Evolutionary conservation across 2,329 filamentous ascomycete species (phyloP).

Genomic region (Nothophoma quercina): DNA sequence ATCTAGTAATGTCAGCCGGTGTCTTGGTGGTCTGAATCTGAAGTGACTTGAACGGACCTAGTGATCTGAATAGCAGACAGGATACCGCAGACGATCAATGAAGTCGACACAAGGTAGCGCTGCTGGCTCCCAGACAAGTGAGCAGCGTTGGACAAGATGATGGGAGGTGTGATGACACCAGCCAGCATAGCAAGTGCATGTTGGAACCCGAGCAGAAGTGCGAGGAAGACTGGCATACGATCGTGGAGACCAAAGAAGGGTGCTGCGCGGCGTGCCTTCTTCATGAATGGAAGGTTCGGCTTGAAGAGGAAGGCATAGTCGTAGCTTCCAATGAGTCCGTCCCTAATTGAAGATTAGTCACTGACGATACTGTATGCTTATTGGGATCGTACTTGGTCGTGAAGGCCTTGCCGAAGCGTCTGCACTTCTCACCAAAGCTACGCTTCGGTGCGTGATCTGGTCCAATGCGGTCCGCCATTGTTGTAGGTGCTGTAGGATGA

Average conservation of each 20-base stretch:
- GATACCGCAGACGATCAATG: constrained; percentile 79
- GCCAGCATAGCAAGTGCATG: constrained; percentile 77
- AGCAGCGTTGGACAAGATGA: constrained; percentile 72
- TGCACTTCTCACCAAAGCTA: constrained; percentile 51
- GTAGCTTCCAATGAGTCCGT: constrained; percentile 84
- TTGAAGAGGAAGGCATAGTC: constrained; percentile 90
- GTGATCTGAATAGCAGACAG: constrained; percentile 80
- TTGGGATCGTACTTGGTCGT: constrained; percentile 55
- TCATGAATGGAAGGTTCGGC: constrained; percentile 83
- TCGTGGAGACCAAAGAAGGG: constrained; percentile 89
- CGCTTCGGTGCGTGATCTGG: constrained; percentile 52
- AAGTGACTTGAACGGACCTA: constrained; percentile 46
- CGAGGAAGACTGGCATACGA: constrained; percentile 76
- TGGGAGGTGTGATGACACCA: constrained; percentile 76
- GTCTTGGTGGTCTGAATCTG: constrained; percentile 42
- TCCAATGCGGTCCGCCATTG: constrained; percentile 53
- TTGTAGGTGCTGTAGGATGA: constrained; percentile 6
- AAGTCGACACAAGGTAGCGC: constrained; percentile 81
- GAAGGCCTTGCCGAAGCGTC: constrained; percentile 54
- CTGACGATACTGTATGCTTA: constrained; percentile 14
- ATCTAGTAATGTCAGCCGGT: constrained; percentile 38
- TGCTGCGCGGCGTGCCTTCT: constrained; percentile 64
- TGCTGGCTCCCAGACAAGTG: constrained; percentile 68
- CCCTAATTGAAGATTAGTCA: constrained; percentile 46
- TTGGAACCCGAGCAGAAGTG: constrained; percentile 78